phyloP scores from a whole-genome alignment of 805 yeast genomes.

The Tetrapisispora namnaoensis region DNA sequence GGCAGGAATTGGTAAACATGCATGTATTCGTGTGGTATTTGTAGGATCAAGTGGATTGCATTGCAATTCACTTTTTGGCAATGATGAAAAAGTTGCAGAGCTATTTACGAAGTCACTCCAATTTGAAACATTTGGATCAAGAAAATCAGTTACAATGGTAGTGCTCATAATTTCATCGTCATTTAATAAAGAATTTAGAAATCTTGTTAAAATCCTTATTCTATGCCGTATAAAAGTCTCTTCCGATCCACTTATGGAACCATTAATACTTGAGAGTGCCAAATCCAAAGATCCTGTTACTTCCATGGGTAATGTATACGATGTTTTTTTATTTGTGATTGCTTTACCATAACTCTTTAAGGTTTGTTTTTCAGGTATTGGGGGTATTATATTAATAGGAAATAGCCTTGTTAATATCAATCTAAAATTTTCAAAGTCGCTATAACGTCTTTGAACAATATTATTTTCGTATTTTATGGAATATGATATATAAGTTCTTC shows the following conservation, averaged over 20 bases:
- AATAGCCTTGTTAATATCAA: slow-evolving; percentile 58
- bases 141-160: slow-evolving; percentile 25
- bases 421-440: slow-evolving; percentile 82
- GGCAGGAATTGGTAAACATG: slow-evolving; percentile 25
- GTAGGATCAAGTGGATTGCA: slow-evolving; percentile 30
- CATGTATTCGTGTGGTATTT: slow-evolving; percentile 27
- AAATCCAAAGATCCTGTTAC: slow-evolving; percentile 24
- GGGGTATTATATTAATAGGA: slow-evolving; percentile 80
- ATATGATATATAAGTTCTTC: slow-evolving; percentile 48
- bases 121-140: slow-evolving; percentile 26
- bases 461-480: slow-evolving; percentile 50
- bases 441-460: slow-evolving; percentile 69
- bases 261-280: slow-evolving; percentile 25
- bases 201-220: slow-evolving; percentile 27
- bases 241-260: slow-evolving; percentile 22
- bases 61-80: slow-evolving; percentile 26
- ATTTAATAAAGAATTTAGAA: slow-evolving; percentile 23
- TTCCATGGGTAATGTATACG: slow-evolving; percentile 23
- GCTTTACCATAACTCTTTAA: slow-evolving; percentile 25
- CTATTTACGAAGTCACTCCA: slow-evolving; percentile 29
- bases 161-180: slow-evolving; percentile 24
- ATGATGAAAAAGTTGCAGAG: slow-evolving; percentile 26
- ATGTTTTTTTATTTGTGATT: slow-evolving; percentile 23
- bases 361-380: slow-evolving; percentile 79
- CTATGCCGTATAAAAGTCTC: slow-evolving; percentile 30